Evolutionary conservation across 1,284 basidiomycete genomes (phyloP), one percentile per base, ranked within the genome.

Genomic region (Fomes fomentarius): DNA sequence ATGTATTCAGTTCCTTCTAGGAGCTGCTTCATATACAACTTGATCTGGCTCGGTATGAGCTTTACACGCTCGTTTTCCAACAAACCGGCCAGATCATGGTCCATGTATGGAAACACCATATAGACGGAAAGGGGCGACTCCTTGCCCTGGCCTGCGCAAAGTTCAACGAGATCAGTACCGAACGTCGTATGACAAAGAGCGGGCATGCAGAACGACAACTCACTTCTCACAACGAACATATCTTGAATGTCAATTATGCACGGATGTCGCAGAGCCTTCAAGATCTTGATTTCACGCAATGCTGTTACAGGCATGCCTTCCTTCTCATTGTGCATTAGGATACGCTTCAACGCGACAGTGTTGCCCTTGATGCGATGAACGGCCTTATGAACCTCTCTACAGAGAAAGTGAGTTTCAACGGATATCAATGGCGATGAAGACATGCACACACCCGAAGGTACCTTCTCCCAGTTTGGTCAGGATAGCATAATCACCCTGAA

Each of bases 31-130:
- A 97, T 93, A 70, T 98, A 96, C 38, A 97, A 76, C 76, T 99
- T 99, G 74, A 98, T 94, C 57, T 93, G 85, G 63, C 89, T 93
- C 31, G 88, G 86, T 43, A 81, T 79, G 14, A 93, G 76, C 64
- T 89, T 87, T 57, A 94, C 93, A 35, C 90, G 83, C 49, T 91
- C 89, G 68, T 97, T 97, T 71, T 96, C 92, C 48, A 99, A 74
- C 46, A 99, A 73, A 1, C 97, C 97, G 11, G 96, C 95, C 22
- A 99, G 83, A 74, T 99, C 96, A 69, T 99, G 97, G 66, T 98
- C 96, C 95, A 98, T 98, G 74, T 97, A 99, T 0, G 96, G 96
- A 69, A 98, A 98, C 30, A 98, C 96, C 96, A 99, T 98, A 74
- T 93, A 98, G 17, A 94, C 92, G 8, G 89, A 98, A 35, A 94